These are phyloP conservation scores for Fusarium tupiense DNA, from an alignment of 2,329 filamentous ascomycete genomes.

Conservation along the genomic window DNA sequence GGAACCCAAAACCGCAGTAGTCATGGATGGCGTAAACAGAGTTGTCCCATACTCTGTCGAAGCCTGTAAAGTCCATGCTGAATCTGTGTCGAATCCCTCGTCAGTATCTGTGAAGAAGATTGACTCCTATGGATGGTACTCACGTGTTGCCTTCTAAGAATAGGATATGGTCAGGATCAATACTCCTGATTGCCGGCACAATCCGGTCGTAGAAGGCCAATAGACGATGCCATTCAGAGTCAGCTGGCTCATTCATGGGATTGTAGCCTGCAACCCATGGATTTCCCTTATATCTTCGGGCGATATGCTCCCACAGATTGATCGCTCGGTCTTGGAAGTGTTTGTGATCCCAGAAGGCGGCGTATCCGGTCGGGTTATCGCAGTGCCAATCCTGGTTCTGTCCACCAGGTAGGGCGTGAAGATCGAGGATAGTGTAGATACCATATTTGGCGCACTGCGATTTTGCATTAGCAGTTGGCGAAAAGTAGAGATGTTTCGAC, in stretches of 20 bases:
- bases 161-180: slow-evolving; percentile 58
- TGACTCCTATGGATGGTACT: neutral
- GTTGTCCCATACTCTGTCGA: slow-evolving; percentile 54
- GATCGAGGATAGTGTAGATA: slow-evolving; percentile 57
- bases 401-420: slow-evolving; percentile 56
- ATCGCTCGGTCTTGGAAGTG: slow-evolving; percentile 57
- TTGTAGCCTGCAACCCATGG: slow-evolving; percentile 54
- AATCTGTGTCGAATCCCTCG: slow-evolving; percentile 3
- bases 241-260: slow-evolving; percentile 46
- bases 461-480: neutral
- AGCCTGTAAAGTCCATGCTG: slow-evolving; percentile 43
- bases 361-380: slow-evolving; percentile 50
- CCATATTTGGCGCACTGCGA: slow-evolving; percentile 50
- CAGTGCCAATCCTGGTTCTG: slow-evolving; percentile 61
- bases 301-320: slow-evolving; percentile 55
- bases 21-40: slow-evolving; percentile 63
- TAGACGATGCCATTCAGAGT: slow-evolving; percentile 47
- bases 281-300: slow-evolving; percentile 53
- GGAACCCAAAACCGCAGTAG: slow-evolving; percentile 63
- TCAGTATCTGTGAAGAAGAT: neutral
- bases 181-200: slow-evolving; percentile 49
- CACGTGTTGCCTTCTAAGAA: slow-evolving; percentile 61
- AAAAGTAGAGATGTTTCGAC: accelerated
- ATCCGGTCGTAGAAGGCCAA: slow-evolving; percentile 53
- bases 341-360: slow-evolving; percentile 57